Conservation (phyloP, 148 eudicot species). For the Gaultheria prostrata region DNA sequence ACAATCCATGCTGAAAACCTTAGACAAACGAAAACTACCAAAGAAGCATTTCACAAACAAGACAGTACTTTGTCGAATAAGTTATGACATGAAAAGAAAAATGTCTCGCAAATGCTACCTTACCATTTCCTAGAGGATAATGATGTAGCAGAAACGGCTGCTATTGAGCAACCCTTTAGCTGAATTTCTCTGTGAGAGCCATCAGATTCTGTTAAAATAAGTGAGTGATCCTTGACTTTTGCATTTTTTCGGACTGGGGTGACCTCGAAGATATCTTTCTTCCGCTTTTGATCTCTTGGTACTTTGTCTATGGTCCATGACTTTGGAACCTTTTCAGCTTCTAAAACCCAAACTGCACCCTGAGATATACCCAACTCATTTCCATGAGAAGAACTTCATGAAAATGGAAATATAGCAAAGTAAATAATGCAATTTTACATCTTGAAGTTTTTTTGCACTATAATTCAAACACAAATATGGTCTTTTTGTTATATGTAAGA, state of each 20-base stretch:
- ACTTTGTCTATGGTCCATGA: constrained; percentile 32
- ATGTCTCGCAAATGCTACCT: constrained; percentile 9
- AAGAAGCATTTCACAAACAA: constrained; percentile 3
- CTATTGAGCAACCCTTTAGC: constrained; percentile 66
- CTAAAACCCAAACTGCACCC: constrained; percentile 86
- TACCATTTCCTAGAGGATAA: constrained; percentile 85
- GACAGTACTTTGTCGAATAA: neutral
- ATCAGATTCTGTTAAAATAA: constrained; percentile 61
- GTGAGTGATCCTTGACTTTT: constrained; percentile 60
- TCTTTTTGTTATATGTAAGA: neutral
- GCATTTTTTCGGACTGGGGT: constrained; percentile 65
- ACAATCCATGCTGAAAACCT: neutral
- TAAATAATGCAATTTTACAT: neutral
- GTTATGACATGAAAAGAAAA: constrained; percentile 11
- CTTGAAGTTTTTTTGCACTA: neutral
- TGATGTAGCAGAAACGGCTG: constrained; percentile 80
- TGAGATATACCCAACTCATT: constrained; percentile 28
- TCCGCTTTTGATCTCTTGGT: constrained; percentile 46
- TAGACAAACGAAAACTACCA: neutral
- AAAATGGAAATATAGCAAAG: neutral
- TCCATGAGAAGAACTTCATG: neutral
- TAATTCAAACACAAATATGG: neutral
- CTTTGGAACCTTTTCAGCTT: constrained; percentile 61
- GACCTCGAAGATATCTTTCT: constrained; percentile 71
- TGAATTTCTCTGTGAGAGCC: constrained; percentile 52